phyloP scores from a whole-genome alignment of 2,329 filamentous ascomycete species.

The Simplicillium sp. region DNA sequence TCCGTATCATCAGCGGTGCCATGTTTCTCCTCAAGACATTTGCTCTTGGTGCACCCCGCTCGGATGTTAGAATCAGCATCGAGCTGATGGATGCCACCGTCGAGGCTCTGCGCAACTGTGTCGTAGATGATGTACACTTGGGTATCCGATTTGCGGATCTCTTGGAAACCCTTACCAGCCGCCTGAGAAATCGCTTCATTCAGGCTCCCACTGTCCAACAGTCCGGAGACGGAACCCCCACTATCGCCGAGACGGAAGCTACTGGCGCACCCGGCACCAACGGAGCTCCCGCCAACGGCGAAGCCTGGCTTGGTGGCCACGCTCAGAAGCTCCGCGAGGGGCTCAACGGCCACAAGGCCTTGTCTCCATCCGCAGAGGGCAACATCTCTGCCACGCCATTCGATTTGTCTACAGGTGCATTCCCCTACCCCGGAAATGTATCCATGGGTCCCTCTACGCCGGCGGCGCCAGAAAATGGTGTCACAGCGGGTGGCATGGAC shows the following conservation, averaged over 20 bases:
- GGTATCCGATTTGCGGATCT: conserved; percentile 78
- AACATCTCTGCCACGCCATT: conserved; percentile 56
- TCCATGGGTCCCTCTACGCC: conserved; percentile 43
- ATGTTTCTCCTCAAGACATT: conserved; percentile 84
- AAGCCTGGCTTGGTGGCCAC: conserved; percentile 24
- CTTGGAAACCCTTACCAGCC: conserved; percentile 67
- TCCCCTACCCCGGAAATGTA: conserved; percentile 40
- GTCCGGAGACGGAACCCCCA: conserved; percentile 7
- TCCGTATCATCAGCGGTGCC: conserved; percentile 75
- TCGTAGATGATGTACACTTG: conserved; percentile 78
- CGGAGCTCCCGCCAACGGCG: conserved; percentile 4
- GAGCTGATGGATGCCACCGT: conserved; percentile 67
- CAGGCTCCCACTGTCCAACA: conserved; percentile 44
- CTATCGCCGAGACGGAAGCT: background rate
- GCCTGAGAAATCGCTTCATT: conserved; percentile 66
- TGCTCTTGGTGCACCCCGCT: conserved; percentile 68
- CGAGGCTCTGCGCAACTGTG: conserved; percentile 63
- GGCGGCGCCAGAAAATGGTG: conserved; percentile 22
- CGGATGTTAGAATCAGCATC: conserved; percentile 68
- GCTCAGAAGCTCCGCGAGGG: conserved; percentile 30
- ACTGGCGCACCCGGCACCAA: conserved; percentile 5
- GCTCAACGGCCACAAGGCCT: conserved; percentile 26
- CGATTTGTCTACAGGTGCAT: conserved; percentile 43
- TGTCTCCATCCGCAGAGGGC: conserved; percentile 21
- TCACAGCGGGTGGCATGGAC: conserved; percentile 17